Base-by-base conservation (phyloP, 176 grass and related monocot genomes). In the Rhynchospora breviuscula region DNA sequence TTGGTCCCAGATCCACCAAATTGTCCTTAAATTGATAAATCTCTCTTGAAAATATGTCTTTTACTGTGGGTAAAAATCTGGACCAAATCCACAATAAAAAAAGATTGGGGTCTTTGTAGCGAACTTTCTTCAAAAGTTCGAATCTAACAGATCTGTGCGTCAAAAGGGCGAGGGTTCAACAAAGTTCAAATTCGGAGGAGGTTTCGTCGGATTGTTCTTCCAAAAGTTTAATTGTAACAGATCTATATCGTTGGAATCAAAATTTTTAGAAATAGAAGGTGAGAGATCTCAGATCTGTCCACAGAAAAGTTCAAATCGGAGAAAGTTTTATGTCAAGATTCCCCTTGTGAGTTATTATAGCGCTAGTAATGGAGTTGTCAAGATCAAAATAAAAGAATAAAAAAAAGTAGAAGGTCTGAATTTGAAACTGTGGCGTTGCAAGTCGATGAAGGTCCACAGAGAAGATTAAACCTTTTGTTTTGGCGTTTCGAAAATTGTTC, bases 311-410 rank as follows among this genome's bases (percentile, higher is more conserved):
- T 76, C 40, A 49, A 80, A 80, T 61, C n/a, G 57, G 78, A 80
- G 78, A 80, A 80, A 63, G 5, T 81, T 81, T 80, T 40, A 80
- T 66, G 25, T 48, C 59, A 81, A 61, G 64, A 81, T 60, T 80
- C 53, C 78, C 78, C 78, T 80, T 80, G 26, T 80, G 47, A 62
- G 21, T 80, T 80, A 56, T 80, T 80, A 62, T 80, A 53, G 54
- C 45, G 18, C 51, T 78, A 56, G 46, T 78, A 78, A 19, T 19
- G 6, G 49, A 8, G 3, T 58, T 58, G 25, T 60, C 33, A 80
- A 80, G 53, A 80, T 58, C 18, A 59, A 80, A 79, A n/a, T 8
- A 14, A 80, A 10, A 62, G 61, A 43, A 43, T 4, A 12, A n/a
- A 70, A 53, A 44, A 60, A 62, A 40, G 35, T n/a, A 80, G 17